Base-by-base conservation (phyloP, 2,329 filamentous ascomycete species). In the Apiospora kogelbergensis region DNA sequence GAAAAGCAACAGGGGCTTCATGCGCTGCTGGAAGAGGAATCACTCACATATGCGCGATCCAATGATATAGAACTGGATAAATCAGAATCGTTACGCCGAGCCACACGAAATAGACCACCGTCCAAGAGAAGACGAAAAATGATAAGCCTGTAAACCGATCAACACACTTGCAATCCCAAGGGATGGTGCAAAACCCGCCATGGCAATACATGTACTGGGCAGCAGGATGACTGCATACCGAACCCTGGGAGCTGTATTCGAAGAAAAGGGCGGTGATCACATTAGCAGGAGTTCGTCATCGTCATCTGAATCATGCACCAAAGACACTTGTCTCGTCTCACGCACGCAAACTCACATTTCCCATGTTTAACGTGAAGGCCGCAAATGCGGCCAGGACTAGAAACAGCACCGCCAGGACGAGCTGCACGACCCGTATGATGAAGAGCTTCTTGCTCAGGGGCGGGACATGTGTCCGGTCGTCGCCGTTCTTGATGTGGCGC, bases 21-120 rank as follows among this genome's bases (percentile, higher is more conserved):
- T 1, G 33, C 20, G 53, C 9, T 37, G n/a, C 3, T 37, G 22
- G 10, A 24, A 6, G 60, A 2, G 33, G 22, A 7, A 40, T 3
- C 60, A 64, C 65, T 66, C 22, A 66, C 65, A 66, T 24, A 17
- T 66, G 42, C 26, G 65, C 65, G 13, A 53, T 48, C 65, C 65
- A 66, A n/a, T 66, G 42, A 22, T 66, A 66, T 22, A 66, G 30
- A 10, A 46, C 33, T 1, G 65, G 65, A 24, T 48, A 48, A 17
- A 37, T 13, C 17, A 40, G 30, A 5, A 66, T 66, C 42, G 42
- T 53, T 10, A 46, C 26, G 13, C 10, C 44, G 5, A 66, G 65
- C 65, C 65, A 66, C 5, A 46, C 7, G 24, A 66, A 37, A 22
- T 66, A 66, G 42, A 53, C 22, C 22, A 66, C 44, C n/a, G 63